Evolutionary conservation across 75 land plant species (phyloP), one percentile per base, ranked within the genome.

Genomic region (Cryptomeria japonica): DNA sequence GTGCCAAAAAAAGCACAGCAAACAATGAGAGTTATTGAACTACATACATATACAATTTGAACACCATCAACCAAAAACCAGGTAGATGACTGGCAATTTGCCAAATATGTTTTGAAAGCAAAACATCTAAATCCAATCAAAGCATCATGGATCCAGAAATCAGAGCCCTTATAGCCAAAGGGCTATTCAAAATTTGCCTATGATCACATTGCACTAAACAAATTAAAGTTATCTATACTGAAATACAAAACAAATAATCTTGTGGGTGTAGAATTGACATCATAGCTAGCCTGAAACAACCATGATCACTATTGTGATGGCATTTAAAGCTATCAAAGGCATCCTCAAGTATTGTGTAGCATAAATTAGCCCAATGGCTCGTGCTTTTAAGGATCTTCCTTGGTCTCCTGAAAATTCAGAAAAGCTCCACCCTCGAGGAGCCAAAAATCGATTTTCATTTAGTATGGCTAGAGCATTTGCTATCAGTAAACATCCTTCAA

Each of bases 371-470:
- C 98, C 97, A 22, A 97, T 89, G n/a, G 95, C 53, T 88, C 93
- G 97, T 13, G 92, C 96, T 83, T 96, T 97, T 31, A 89, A 58
- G 3, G 96, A 88, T 64, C 90, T 90, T 85, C 89, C 90, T 88
- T 91, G 80, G n/a, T 90, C 91, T 31, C 88, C 92, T 11, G 95
- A 92, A 84, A 93, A 88, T 75, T 94, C 98, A 28, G 91, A 86
- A 88, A 97, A 93, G 64, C 96, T 91, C 96, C 93, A 97, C 56
- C 98, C 97, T 55, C 92, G 87, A 1, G 93, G 95, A 42, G 94
- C 95, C 8, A 97, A 92, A 84, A 97, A 96, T 13, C 97, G 92
- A 42, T 97, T 97, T 82, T 97, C 98, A 88, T 96, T 97, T 85
- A 97, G 89, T 42, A 97, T 93, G 28, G 97, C 97, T 7, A 97